A percentile compares a stretch with the other conserved stretches of the same genome.
These are phyloP conservation scores for Vachellia collinsii DNA, from an alignment of 306 rosid genomes.

Conservation along the genomic window DNA sequence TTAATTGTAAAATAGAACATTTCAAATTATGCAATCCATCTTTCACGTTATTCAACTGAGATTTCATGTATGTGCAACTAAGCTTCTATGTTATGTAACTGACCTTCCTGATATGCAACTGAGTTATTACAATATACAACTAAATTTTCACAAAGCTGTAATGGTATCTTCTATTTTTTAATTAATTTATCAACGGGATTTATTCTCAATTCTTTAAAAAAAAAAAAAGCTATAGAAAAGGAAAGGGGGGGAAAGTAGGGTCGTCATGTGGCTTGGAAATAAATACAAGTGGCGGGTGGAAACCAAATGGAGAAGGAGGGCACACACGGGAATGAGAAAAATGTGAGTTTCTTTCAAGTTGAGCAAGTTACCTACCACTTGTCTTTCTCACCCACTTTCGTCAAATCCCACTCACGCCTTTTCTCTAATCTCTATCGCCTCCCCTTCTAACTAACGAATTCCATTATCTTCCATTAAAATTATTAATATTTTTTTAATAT, in stretches of 20 bases:
- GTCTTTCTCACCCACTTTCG: conserved; percentile 45
- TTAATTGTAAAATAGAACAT: too few relatives aligned
- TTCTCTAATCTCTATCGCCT: not conserved
- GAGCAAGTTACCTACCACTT: conserved; percentile 54
- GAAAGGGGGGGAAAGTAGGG: not conserved
- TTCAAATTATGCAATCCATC: too few relatives aligned
- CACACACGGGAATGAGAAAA: not conserved
- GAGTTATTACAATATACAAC: too few relatives aligned
- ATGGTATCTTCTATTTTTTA: too few relatives aligned
- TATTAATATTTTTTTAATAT: not conserved
- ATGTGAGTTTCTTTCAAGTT: conserved; percentile 50
- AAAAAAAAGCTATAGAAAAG: too few relatives aligned
- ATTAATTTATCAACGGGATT: too few relatives aligned
- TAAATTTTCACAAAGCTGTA: too few relatives aligned
- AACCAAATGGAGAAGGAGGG: not conserved
- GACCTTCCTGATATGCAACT: too few relatives aligned
- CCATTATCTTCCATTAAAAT: not conserved
- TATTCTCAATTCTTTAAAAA: too few relatives aligned
- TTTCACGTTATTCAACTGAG: too few relatives aligned
- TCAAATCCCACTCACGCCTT: conserved; percentile 42
- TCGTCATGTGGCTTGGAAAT: not conserved
- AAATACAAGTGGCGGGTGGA: not conserved
- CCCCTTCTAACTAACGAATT: not conserved
- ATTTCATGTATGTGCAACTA: too few relatives aligned
- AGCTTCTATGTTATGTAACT: too few relatives aligned